Base-by-base conservation (phyloP, 345 rosid species). In the Zanthoxylum bungeanum region DNA sequence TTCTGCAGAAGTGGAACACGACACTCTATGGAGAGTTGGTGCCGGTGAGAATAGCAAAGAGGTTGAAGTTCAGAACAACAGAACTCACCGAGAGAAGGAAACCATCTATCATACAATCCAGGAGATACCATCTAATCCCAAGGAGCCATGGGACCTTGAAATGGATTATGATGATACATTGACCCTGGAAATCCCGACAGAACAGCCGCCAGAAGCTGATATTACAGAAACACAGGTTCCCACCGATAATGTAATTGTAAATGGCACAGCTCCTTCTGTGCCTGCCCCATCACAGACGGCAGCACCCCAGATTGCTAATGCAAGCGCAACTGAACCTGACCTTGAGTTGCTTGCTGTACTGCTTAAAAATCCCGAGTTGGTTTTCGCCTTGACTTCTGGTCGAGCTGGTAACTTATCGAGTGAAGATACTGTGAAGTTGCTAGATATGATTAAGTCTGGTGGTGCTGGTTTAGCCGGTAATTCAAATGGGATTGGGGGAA, bases 81-180 rank as follows among this genome's bases (percentile, higher is more conserved):
- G 97, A 81, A 91, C 81, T 77, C 88, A 86, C 12, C 88, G 99
- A 4, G 99, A 93, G 81, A 86, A 77, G 72, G 98, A 93, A 87
- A 89, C 87, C 2, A 33, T 86, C 60, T 93, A 89, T 71, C 79
- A 62, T 42, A 64, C 81, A 22, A 68, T 71, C 37, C 85, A 78
- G 72, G 88, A 82, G 76, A 88, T 96, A 77, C 97, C 98, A 14
- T 79, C 71, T 37, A 89, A 93, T 60, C 96, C 99, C 37, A 96
- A 87, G 85, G 98, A 88, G 70, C 99, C 99, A 4, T 96, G 99
- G 98, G 99, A 93, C 80, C 65, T 80, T 22, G 98, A 96, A 76
- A 91, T 96, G 92, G 97, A 96, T 77, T 85, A 78, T 76, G 98
- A 93, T 72, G 99, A 96, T 82, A 71, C 93, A 56, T 74, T 93